Conservation (phyloP, 2,329 filamentous ascomycete genomes). For the Fusarium buharicum region DNA sequence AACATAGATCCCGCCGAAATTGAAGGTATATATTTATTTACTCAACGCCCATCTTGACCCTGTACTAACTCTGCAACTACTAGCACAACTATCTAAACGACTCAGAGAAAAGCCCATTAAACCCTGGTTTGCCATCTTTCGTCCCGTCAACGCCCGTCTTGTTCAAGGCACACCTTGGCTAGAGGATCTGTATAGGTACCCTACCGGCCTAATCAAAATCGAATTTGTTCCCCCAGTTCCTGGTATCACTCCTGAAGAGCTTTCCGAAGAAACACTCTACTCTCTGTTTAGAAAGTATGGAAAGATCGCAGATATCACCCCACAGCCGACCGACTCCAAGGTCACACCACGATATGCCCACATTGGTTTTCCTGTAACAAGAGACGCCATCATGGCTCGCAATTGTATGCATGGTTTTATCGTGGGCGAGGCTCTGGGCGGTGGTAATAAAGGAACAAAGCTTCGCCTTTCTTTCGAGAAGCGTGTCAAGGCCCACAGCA, state of each 20-base stretch:
- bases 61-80: not conserved
- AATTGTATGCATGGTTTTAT: constrained; percentile 91
- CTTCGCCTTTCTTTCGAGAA: constrained; percentile 87
- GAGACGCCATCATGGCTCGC: constrained; percentile 85
- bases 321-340: constrained; percentile 88
- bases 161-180: constrained; percentile 92
- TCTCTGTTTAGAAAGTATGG: constrained; percentile 89
- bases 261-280: constrained; percentile 89
- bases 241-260: constrained; percentile 76
- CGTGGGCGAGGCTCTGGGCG: constrained; percentile 74
- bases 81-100: constrained; percentile 67
- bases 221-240: constrained; percentile 83
- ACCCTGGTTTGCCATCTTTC: constrained; percentile 91
- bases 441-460: constrained; percentile 78
- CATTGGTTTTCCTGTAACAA: constrained; percentile 77
- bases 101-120: constrained; percentile 77
- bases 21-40: constrained; percentile 50
- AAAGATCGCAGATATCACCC: constrained; percentile 85
- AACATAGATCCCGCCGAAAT: constrained; percentile 54
- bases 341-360: constrained; percentile 81
- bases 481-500: constrained; percentile 78
- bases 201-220: constrained; percentile 78
- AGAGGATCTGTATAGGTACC: constrained; percentile 88
- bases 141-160: constrained; percentile 73
- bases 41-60: not conserved